Evolutionary conservation across 2,329 filamentous ascomycete genomes (phyloP), one percentile per base, ranked within the genome.

Genomic region (Botrytis aclada): DNA sequence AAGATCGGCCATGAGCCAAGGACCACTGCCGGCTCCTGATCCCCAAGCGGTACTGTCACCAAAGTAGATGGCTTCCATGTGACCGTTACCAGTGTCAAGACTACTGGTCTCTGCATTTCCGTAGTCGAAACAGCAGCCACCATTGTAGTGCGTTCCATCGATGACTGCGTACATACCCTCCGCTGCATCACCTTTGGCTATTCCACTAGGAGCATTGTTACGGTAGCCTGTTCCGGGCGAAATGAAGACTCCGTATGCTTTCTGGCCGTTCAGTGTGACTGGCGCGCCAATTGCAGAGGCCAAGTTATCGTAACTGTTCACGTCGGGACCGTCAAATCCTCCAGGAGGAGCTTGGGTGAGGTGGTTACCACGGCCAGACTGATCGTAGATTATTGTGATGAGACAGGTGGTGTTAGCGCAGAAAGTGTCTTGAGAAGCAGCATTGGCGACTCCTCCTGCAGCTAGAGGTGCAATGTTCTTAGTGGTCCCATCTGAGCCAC

Each of bases 11-110:
- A 92, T 91, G 76, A 92, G 79, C 90, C 89, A 92, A 0, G 90
- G 90, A 0, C 90, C 89, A 61, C 76, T 84, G 62, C 89, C 89
- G 6, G 86, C 72, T 14, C 90, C 89, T 12, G 80, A 81, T 29
- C 89, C 89, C 87, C 88, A 90, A 75, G 74, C 73, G 0, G 83
- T 88, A 79, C 78, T 85, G 79, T 83, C 82, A 1, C 90, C 89
- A 77, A 85, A 91, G 84, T 91, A 92, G 73, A 92, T 88, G 71
- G 89, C 88, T 78, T 92, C 90, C 89, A 92, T 92, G 77, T 91
- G 89, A 25, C 88, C 89, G 70, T 87, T 85, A 4, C 89, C 90
- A 0, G 88, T 87, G 73, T 89, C 87, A 2, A 4, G 74, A 73
- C 78, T 85, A 79, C 76, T 88, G 4, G 82, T 84, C 81, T 89